phyloP scores from a whole-genome alignment of 2,329 filamentous ascomycete genomes.

The Fusarium camptoceras region DNA sequence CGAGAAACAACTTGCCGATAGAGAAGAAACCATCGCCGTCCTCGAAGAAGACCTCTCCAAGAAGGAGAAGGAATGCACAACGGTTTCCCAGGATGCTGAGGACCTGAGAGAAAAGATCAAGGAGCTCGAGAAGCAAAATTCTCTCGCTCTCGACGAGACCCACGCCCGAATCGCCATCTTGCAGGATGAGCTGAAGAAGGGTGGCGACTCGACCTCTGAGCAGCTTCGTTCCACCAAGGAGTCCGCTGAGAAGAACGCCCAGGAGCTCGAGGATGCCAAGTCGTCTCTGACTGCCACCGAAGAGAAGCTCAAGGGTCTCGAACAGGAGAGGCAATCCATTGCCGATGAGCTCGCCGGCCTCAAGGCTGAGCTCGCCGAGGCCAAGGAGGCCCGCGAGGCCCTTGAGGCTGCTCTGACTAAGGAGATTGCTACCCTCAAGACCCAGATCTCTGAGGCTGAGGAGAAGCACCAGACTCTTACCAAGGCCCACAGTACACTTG shows the following conservation, averaged over 20 bases:
- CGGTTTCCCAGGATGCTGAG: constrained; percentile 52
- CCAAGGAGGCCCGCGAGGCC: constrained; percentile 51
- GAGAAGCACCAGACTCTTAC: constrained; percentile 51
- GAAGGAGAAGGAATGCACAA: constrained; percentile 54
- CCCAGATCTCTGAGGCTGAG: constrained; percentile 50
- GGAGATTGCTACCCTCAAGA: constrained; percentile 50
- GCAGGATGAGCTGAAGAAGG: constrained; percentile 51
- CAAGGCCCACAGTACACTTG: constrained; percentile 47
- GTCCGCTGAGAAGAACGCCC: constrained; percentile 29
- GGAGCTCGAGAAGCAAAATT: constrained; percentile 50
- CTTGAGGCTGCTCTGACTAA: constrained; percentile 50
- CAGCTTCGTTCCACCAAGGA: constrained; percentile 47
- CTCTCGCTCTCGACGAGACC: constrained; percentile 49
- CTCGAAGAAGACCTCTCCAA: constrained; percentile 51
- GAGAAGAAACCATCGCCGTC: constrained; percentile 52
- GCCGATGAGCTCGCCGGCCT: constrained; percentile 50
- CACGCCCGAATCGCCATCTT: constrained; percentile 51
- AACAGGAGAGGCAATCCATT: constrained; percentile 48
- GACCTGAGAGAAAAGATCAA: constrained; percentile 55
- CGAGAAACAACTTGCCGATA: constrained; percentile 55
- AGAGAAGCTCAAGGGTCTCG: constrained; percentile 44
- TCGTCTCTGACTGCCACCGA: constrained; percentile 39
- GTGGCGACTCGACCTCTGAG: constrained; percentile 39
- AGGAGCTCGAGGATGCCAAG: constrained; percentile 45
- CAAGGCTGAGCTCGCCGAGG: constrained; percentile 51